phyloP scores from a whole-genome alignment of 2,329 filamentous ascomycete species.

The Ophiocordyceps sinensis region DNA sequence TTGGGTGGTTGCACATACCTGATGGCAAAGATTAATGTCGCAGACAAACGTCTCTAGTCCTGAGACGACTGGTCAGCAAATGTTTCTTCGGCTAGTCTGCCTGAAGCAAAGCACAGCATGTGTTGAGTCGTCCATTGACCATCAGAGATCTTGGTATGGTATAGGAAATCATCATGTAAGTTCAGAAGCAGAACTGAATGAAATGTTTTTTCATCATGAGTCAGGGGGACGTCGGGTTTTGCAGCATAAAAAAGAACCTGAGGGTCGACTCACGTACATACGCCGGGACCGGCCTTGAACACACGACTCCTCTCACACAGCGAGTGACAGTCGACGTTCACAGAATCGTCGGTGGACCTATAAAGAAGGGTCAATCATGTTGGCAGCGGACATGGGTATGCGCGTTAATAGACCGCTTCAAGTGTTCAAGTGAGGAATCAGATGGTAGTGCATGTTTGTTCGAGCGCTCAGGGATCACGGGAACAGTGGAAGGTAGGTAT shows the following conservation, averaged over 20 bases:
- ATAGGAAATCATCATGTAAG: conserved; percentile 49
- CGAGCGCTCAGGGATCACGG: conserved; percentile 45
- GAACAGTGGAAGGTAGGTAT: conserved; percentile 42
- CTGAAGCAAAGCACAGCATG: not conserved
- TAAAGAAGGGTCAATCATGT: not conserved
- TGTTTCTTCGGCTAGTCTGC: not conserved
- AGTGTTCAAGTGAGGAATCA: conserved; percentile 23
- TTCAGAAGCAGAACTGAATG: conserved; percentile 69
- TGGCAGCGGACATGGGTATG: not conserved
- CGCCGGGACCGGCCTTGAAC: not conserved
- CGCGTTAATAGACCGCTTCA: not conserved
- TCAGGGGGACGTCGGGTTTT: not conserved
- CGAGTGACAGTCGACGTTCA: no score
- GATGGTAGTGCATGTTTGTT: conserved; percentile 69
- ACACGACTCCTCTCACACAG: no score
- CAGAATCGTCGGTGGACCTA: not conserved
- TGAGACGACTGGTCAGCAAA: not conserved
- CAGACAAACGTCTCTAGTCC: not conserved
- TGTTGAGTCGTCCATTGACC: conserved; percentile 4
- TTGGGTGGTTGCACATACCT: conserved; percentile 5
- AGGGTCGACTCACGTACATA: not conserved
- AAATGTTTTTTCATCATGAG: conserved; percentile 48
- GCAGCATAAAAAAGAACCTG: not conserved
- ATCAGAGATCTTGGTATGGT: conserved; percentile 51
- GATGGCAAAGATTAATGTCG: not conserved